Evolutionary conservation across 2,329 filamentous ascomycete species (phyloP), one percentile per base, ranked within the genome.

Genomic region (Blumeriella jaapii): DNA sequence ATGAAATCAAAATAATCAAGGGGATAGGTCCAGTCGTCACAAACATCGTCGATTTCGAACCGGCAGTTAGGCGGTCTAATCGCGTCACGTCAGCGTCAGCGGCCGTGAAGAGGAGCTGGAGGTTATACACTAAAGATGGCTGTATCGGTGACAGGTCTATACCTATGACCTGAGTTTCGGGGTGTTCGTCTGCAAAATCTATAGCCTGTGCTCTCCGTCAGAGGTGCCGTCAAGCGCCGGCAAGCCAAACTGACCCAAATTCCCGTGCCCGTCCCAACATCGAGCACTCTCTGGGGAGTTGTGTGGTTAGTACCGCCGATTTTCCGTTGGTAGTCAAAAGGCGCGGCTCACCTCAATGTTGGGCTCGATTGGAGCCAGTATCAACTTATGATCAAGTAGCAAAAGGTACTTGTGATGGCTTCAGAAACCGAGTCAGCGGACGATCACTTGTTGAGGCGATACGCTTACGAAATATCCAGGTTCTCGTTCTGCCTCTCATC

Each of bases 31-130:
- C 61, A 63, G 17, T 50, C 42, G 22, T 58, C 52, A 14, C 66
- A 60, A 19, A 68, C 69, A 49, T 82, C 76, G 49, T 81, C 75
- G 32, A 81, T 67, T 30, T 76, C 64, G 46, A 80, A 81, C 35
- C 68, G 64, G 43, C 73, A 69, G 47, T 81, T 81, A 28, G 64
- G 61, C 1, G 74, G 73, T 5, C 41, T 44, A 16, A 6, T 9
- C n/a, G 2, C 14, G 5, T 3, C 13, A 16, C 5, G 12, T 38
- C 22, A 38, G 29, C 25, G 14, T 10, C 12, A n/a, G 6, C 12
- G 14, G 11, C 6, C 3, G 7, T 3, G 7, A 6, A 12, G 3
- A 7, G 4, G 5, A 24, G 1, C 10, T 24, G 2, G 16, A 9
- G 3, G 9, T 34, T 31, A n/a, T n/a, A 38, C 34, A 41, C 39